Evolutionary conservation across 768 basidiomycete species (phyloP).

Genomic region (Phallus indusiatus): DNA sequence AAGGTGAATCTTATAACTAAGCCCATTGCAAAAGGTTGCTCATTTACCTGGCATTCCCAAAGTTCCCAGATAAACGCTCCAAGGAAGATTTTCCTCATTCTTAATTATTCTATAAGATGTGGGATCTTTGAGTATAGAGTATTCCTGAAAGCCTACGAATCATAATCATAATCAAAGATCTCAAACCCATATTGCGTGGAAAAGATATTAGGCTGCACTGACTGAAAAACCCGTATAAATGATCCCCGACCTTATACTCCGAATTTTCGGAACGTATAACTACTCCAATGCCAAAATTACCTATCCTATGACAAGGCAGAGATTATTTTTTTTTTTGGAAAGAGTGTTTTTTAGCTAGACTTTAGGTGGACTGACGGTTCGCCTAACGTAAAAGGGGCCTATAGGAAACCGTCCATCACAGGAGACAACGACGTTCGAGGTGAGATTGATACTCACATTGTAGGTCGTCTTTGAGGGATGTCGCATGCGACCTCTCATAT

Average conservation of each 20-base stretch:
- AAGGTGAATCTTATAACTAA: neutral
- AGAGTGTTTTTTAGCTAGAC: no score
- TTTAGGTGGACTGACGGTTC: conserved; percentile 17
- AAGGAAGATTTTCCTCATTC: conserved; percentile 37
- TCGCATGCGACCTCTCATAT: conserved; percentile 32
- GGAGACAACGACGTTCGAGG: neutral
- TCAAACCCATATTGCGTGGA: no score
- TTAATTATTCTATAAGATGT: conserved; percentile 21
- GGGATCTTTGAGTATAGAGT: conserved; percentile 22
- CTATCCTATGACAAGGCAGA: conserved; percentile 15
- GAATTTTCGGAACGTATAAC: conserved; percentile 34
- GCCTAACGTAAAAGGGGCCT: conserved; percentile 11
- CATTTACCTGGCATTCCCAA: conserved; percentile 34
- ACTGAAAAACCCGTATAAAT: conserved; percentile 28
- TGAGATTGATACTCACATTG: no score
- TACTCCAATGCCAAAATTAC: conserved; percentile 31
- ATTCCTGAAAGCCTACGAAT: conserved; percentile 32
- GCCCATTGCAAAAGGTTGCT: no score
- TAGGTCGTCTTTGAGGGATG: no score
- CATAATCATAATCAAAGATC: no score
- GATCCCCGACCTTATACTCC: conserved; percentile 28
- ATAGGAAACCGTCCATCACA: neutral
- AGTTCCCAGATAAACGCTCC: conserved; percentile 39
- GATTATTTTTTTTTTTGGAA: no score
- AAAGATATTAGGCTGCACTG: conserved; percentile 19